phyloP scores from a whole-genome alignment of 2,329 filamentous ascomycete genomes.

The Fusarium pseudonygamai region DNA sequence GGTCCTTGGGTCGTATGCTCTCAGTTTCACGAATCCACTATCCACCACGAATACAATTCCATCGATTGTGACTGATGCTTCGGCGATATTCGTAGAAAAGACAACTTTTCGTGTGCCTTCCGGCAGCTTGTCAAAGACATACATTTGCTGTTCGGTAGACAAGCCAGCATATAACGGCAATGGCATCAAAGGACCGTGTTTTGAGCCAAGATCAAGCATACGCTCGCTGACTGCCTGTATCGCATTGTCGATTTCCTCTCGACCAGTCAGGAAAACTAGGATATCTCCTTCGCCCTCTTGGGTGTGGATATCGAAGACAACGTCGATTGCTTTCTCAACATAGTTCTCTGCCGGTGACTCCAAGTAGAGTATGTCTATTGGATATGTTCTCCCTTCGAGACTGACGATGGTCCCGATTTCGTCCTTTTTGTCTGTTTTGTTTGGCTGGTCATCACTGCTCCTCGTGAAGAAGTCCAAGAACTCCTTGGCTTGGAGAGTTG shows the following conservation, averaged over 20 bases:
- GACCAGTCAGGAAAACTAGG: constrained; percentile 88
- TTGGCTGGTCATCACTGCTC: constrained; percentile 49
- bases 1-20: constrained; percentile 83
- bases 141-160: constrained; percentile 91
- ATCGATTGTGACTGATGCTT: constrained; percentile 94
- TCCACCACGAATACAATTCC: constrained; percentile 93
- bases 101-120: constrained; percentile 90
- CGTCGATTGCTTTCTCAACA: constrained; percentile 81
- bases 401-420: constrained; percentile 70
- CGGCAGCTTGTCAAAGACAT: constrained; percentile 86
- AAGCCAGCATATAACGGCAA: constrained; percentile 91
- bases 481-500: constrained; percentile 88
- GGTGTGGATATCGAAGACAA: constrained; percentile 87
- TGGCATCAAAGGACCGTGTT: constrained; percentile 44
- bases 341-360: constrained; percentile 85
- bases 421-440: constrained; percentile 45
- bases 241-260: constrained; percentile 88
- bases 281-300: constrained; percentile 87
- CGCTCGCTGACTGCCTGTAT: constrained; percentile 83
- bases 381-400: constrained; percentile 86
- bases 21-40: constrained; percentile 88
- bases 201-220: constrained; percentile 63
- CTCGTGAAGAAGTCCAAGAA: constrained; percentile 81
- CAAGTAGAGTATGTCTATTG: constrained; percentile 86
- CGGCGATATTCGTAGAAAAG: constrained; percentile 93